Conservation (phyloP, 1,139 yeast genomes). For the Geotrichum macrosporum region DNA sequence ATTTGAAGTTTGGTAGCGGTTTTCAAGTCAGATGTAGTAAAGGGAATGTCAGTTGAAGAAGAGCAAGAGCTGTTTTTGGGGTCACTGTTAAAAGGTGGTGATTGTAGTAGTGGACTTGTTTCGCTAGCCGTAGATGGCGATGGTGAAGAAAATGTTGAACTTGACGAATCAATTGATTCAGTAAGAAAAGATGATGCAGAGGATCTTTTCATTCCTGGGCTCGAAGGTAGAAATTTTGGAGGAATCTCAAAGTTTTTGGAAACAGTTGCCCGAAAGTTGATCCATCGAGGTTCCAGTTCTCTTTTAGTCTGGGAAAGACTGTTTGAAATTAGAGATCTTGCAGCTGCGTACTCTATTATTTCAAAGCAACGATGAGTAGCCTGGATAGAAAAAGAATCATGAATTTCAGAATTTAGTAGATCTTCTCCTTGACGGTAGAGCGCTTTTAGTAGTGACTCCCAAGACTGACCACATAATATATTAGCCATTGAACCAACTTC, state of each 20-base stretch:
- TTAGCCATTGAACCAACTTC: background rate
- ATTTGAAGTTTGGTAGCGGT: no score
- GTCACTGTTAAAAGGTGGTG: background rate
- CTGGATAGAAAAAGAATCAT: background rate
- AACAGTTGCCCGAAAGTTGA: background rate
- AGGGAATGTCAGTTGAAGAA: no score
- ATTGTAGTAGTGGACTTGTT: background rate
- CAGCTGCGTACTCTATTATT: background rate
- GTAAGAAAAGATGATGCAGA: background rate
- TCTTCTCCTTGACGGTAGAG: slow-evolving; percentile 2
- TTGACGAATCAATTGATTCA: background rate
- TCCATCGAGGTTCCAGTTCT: slow-evolving; percentile 1
- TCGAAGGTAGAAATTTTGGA: background rate
- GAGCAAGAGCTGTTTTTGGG: background rate
- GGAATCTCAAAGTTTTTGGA: background rate
- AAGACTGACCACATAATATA: background rate
- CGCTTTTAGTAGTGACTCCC: slow-evolving; percentile 1
- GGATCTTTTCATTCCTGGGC: background rate
- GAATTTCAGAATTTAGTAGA: slow-evolving; percentile 34
- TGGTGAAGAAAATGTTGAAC: background rate
- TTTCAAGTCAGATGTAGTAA: no score
- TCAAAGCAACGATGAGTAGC: slow-evolving; percentile 7
- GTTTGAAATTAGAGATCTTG: background rate
- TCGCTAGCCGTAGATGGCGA: background rate
- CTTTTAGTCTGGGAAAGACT: background rate